Conservation (phyloP, 2,329 filamentous ascomycete genomes). For the Calonectria pauciramosa region DNA sequence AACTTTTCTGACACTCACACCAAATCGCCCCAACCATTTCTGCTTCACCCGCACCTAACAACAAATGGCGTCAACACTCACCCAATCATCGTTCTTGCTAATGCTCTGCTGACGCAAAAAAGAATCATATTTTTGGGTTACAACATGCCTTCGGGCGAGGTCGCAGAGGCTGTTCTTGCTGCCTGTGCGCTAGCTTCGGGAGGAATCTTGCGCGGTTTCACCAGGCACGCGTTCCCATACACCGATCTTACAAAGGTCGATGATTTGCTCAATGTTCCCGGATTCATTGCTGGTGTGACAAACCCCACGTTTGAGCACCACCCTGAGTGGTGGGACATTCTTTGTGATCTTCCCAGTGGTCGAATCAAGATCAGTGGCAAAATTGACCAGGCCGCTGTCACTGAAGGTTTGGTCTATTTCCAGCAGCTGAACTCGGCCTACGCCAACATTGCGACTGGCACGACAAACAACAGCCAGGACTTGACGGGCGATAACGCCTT, state of each 20-base stretch:
- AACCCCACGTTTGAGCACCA: slow-evolving; percentile 97
- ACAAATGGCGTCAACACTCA: slow-evolving; percentile 92
- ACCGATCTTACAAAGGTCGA: slow-evolving; percentile 98
- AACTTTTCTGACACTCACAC: slow-evolving; percentile 89
- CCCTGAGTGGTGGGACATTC: slow-evolving; percentile 97
- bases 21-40: slow-evolving; percentile 87
- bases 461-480: slow-evolving; percentile 66
- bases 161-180: slow-evolving; percentile 97
- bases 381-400: slow-evolving; percentile 84
- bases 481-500: slow-evolving; percentile 90
- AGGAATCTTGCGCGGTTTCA: slow-evolving; percentile 93
- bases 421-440: slow-evolving; percentile 80
- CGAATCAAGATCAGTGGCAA: slow-evolving; percentile 94
- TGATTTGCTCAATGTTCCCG: slow-evolving; percentile 93
- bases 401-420: slow-evolving; percentile 89
- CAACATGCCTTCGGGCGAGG: slow-evolving; percentile 94
- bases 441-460: slow-evolving; percentile 62
- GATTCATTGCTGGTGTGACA: slow-evolving; percentile 97
- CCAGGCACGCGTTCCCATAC: slow-evolving; percentile 96
- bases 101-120: slow-evolving; percentile 96
- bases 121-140: slow-evolving; percentile 96
- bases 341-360: slow-evolving; percentile 93
- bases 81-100: slow-evolving; percentile 93
- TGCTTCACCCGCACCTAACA: slow-evolving; percentile 90
- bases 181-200: slow-evolving; percentile 95